Conservation (phyloP, 495 filamentous ascomycete genomes). For the Jackrogersella minutella region DNA sequence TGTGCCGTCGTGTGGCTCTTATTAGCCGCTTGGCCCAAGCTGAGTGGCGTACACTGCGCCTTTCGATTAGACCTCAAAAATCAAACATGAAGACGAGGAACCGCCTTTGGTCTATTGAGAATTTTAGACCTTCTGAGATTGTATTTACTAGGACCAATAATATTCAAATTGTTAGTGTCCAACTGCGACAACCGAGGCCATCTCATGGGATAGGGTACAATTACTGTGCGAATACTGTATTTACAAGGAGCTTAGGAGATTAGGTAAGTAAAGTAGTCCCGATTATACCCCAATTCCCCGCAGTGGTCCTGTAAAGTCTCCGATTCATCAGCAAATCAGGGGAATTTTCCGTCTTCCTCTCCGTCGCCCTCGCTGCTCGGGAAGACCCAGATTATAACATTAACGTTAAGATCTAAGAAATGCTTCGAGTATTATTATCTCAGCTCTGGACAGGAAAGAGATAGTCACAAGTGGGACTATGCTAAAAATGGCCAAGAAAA, state of each 20-base stretch:
- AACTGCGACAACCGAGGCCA: no score
- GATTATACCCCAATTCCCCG: neutral
- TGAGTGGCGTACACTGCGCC: neutral
- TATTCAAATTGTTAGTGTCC: no score
- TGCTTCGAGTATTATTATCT: neutral
- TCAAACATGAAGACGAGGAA: no score
- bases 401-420: neutral
- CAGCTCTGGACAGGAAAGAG: neutral
- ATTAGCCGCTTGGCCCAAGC: no score
- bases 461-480: neutral
- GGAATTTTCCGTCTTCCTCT: neutral
- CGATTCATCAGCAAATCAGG: neutral
- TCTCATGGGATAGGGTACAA: neutral
- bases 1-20: no score
- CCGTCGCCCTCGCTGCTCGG: neutral
- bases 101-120: no score
- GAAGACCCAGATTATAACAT: neutral
- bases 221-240: neutral
- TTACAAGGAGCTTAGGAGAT: no score
- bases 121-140: no score
- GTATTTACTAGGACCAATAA: no score
- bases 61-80: no score
- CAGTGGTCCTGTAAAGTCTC: neutral
- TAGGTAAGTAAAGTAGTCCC: neutral
- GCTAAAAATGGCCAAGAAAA: slow-evolving; percentile 7